phyloP scores from a whole-genome alignment of 805 yeast species.

The Metschnikowia kofuensis region DNA sequence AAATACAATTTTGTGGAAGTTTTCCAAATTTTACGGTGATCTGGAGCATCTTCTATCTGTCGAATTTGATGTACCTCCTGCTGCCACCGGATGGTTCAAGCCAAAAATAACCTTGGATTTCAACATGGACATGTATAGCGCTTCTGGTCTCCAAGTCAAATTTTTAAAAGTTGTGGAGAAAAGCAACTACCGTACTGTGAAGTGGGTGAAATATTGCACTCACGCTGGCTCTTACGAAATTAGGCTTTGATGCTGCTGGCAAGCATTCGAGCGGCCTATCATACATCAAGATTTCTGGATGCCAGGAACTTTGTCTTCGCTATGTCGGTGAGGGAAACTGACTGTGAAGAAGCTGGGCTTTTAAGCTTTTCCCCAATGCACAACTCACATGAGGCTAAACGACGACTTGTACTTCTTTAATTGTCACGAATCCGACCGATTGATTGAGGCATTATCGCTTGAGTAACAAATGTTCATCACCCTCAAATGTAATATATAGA shows the following conservation, averaged over 20 bases:
- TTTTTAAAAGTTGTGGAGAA: conserved; percentile 64
- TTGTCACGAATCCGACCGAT: no score
- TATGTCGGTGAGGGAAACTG: no score
- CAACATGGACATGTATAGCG: conserved; percentile 66
- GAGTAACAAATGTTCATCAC: no score
- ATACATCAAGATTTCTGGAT: no score
- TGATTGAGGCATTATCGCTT: no score
- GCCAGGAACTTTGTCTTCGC: no score
- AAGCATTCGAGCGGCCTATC: no score
- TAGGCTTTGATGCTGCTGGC: conserved; percentile 29
- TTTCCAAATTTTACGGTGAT: conserved; percentile 65
- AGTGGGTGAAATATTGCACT: conserved; percentile 82
- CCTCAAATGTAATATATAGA: no score
- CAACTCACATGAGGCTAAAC: no score
- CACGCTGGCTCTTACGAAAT: conserved; percentile 80
- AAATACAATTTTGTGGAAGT: conserved; percentile 64
- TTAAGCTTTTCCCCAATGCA: no score
- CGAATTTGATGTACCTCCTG: conserved; percentile 23
- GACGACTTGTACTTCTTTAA: no score
- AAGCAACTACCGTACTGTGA: conserved; percentile 64
- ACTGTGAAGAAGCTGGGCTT: no score
- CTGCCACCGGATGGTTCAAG: conserved; percentile 49
- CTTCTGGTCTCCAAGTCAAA: conserved; percentile 73
- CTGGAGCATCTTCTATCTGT: conserved; percentile 61
- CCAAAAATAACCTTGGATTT: conserved; percentile 78